Evolutionary conservation across 2,329 filamentous ascomycete species (phyloP), one percentile per base, ranked within the genome.

Genomic region (Zelopaecilomyces penicillatus): DNA sequence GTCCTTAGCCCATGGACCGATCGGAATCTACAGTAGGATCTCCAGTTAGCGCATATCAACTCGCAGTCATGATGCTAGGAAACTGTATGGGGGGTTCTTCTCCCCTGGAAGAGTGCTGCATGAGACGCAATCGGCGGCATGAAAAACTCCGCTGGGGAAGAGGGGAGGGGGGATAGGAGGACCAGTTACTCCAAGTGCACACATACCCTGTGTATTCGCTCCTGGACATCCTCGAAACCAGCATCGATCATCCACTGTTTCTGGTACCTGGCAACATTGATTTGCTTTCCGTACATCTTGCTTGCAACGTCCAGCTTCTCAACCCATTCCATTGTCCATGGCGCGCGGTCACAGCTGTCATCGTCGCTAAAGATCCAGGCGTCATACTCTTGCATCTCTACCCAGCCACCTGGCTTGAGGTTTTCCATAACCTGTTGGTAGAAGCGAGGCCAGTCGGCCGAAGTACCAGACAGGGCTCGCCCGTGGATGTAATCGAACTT

Each of bases 301-400:
- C 64, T 66, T 12, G 63, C 62, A 4, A 45, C 52, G 7, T 65
- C 61, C 4, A 68, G 50, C 54, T 65, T 64, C 7, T 55, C 44
- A 0, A 65, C 59, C 65, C 65, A 68, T 41, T 65, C 61, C 59
- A 57, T 63, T 1, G 64, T 67, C 63, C 63, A 67, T 2, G 55
- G 49, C 3, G 65, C 65, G 5, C 62, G 54, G 12, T 62, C 58
- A 6, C 54, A 64, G 50, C 62, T 66, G 44, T 66, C 59, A 31
- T 65, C 64, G 29, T 67, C 64, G 30, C 63, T 63, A 37, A 63
- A 64, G 35, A 66, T 61, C 59, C 60, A 64, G 2, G 62, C 61
- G 27, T 65, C 62, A 37, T 65, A 65, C 46, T 67, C 65, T 33
- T 66, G 64, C 48, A 67, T 61, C 53, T 67, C 65, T n/a, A 65